Evolutionary conservation across 176 grass and related monocot genomes (phyloP).

Genomic region (Musa beccarii): DNA sequence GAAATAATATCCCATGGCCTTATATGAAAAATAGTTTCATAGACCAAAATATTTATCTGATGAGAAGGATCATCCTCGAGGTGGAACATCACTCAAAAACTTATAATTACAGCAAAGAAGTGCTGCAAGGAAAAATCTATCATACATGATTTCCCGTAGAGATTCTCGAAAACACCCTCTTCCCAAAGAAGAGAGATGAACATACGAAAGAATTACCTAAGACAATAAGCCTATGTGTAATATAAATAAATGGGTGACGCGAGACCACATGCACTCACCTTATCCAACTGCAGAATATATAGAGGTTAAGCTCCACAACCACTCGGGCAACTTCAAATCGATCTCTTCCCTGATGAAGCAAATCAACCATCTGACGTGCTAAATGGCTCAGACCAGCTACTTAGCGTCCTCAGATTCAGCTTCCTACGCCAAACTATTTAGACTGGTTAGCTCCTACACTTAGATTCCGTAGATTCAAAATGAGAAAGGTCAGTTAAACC

Average conservation of each 20-base stretch:
- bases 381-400: neutral
- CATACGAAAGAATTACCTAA: constrained; percentile 59
- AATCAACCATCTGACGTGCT: neutral
- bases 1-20: too few relatives aligned
- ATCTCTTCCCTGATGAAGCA: neutral
- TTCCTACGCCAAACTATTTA: neutral
- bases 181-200: constrained; percentile 28
- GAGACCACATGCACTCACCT: constrained; percentile 14
- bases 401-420: neutral
- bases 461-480: neutral
- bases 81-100: too few relatives aligned
- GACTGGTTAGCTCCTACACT: neutral
- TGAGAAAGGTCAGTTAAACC: neutral
- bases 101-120: constrained; percentile 5
- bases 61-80: too few relatives aligned
- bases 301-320: constrained; percentile 31
- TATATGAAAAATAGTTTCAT: neutral
- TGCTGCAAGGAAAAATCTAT: neutral
- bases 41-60: neutral
- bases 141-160: constrained; percentile 8
- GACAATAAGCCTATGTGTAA: constrained; percentile 31
- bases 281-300: constrained; percentile 46
- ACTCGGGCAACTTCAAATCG: neutral
- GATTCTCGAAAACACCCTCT: neutral
- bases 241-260: constrained; percentile 20